Base-by-base conservation (phyloP, 2,329 filamentous ascomycete species). In the Penicillium brevicompactum region DNA sequence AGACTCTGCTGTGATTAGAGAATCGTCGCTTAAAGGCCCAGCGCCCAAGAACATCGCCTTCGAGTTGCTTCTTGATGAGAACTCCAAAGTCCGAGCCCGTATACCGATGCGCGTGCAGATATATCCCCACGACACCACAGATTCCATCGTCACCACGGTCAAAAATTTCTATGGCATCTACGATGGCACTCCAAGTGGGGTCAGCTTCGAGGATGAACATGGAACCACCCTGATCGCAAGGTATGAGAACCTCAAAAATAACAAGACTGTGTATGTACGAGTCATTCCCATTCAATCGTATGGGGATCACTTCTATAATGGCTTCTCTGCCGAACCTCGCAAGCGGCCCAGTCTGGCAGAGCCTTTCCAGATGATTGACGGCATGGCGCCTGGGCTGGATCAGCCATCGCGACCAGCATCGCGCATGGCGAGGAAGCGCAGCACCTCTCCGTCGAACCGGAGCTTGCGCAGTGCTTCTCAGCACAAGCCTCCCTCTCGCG, bases 141-240 rank as follows among this genome's bases (percentile, higher is more conserved):
- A 97, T 72, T 97, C 92, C 34, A 99, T 99, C 77, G 91, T 97
- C 61, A 94, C 92, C 13, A 97, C 94, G 1, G 93, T 97, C 70
- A 97, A 96, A 83, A 97, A 97, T 80, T 97, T 97, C 79, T 97
- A 96, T 72, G 94, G 94, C 58, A 84, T 99, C 64, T 97, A 97
- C 74, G 90, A 93, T 62, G 87, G 85, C 59, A 84, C 85, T 65
- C 86, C 85, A 64, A 88, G 88, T 71, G 92, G 94, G 63, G 89
- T 99, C 70, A 96, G 91, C 77, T 97, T 99, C 70, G 93, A 97
- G 77, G 93, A 97, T 74, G 86, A 90, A 61, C 81, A 89, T 67
- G 91, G 91, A 68, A 93, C 90, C 69, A 96, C 90, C 58, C 85
- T 99, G 69, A 97, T 99, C 75, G 92, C 93, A 61, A 87, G 91